phyloP scores from a whole-genome alignment of 2,329 filamentous ascomycete genomes.

The Knufia fluminis region DNA sequence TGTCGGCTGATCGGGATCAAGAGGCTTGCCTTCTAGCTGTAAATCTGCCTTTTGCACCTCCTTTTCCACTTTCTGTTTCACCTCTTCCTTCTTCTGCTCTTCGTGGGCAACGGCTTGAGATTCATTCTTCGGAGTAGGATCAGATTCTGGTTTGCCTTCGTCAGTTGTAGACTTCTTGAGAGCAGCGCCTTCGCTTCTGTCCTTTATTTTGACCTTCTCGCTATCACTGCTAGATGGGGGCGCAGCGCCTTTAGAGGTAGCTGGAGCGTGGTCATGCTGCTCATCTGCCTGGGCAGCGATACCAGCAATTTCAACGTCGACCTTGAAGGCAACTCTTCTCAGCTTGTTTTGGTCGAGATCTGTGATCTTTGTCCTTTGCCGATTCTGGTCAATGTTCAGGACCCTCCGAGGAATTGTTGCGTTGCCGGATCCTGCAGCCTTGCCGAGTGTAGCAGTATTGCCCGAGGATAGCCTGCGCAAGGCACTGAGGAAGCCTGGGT shows the following conservation, averaged over 20 bases:
- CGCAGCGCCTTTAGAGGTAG: slow-evolving; percentile 14
- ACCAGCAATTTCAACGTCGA: slow-evolving; percentile 93
- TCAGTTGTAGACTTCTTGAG: slow-evolving; percentile 48
- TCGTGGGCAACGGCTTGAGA: slow-evolving; percentile 16
- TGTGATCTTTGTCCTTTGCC: slow-evolving; percentile 67
- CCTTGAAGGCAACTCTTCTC: slow-evolving; percentile 83
- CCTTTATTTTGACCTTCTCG: slow-evolving; percentile 50
- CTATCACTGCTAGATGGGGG: slow-evolving; percentile 25
- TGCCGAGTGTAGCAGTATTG: slow-evolving; percentile 41
- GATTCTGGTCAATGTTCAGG: slow-evolving; percentile 72
- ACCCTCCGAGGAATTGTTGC: slow-evolving; percentile 70
- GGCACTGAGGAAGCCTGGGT: slow-evolving; percentile 69
- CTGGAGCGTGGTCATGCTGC: slow-evolving; percentile 22
- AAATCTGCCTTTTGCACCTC: slow-evolving; percentile 27
- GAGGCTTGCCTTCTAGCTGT: slow-evolving; percentile 9
- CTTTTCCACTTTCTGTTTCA: slow-evolving; percentile 17
- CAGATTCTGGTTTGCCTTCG: neutral
- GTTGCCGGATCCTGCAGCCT: slow-evolving; percentile 46
- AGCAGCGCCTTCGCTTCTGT: slow-evolving; percentile 63
- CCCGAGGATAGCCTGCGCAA: slow-evolving; percentile 73
- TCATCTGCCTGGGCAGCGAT: slow-evolving; percentile 67
- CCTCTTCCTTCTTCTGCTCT: slow-evolving; percentile 1
- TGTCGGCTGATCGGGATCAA: slow-evolving; percentile 32
- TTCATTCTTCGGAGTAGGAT: slow-evolving; percentile 41
- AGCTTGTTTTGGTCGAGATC: slow-evolving; percentile 75